phyloP scores from a whole-genome alignment of 2,329 filamentous ascomycete genomes.

The Sporothrix brasiliensis region DNA sequence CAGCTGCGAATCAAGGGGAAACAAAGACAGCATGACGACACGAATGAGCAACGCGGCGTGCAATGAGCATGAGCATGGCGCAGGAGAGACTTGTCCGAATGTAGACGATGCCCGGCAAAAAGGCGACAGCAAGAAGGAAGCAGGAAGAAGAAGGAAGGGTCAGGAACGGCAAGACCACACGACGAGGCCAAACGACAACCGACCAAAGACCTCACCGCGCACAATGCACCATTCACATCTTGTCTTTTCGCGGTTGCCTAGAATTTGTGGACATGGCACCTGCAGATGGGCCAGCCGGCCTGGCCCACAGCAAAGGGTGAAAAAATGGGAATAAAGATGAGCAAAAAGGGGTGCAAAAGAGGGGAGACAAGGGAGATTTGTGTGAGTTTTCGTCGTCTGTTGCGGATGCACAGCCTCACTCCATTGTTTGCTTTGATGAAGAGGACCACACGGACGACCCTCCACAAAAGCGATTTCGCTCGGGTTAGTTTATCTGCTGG shows the following conservation, averaged over 20 bases:
- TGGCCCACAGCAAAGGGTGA: neutral
- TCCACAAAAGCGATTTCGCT: conserved; percentile 9
- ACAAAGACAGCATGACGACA: neutral
- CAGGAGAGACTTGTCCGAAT: conserved; percentile 16
- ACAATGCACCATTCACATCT: conserved; percentile 13
- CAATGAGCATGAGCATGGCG: conserved; percentile 11
- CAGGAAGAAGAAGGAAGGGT: neutral
- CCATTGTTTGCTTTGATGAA: conserved; percentile 19
- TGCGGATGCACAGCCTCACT: conserved; percentile 25
- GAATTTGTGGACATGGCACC: conserved; percentile 23
- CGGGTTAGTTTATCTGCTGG: conserved; percentile 11
- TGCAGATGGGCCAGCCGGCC: conserved; percentile 7
- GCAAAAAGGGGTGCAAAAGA: neutral
- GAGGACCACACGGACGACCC: conserved; percentile 10
- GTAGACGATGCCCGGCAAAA: neutral
- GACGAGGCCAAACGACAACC: conserved; percentile 3
- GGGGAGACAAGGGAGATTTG: conserved; percentile 12
- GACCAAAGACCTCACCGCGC: neutral
- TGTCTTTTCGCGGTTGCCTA: conserved; percentile 22
- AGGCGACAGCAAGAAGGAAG: conserved; percentile 21
- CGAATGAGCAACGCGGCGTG: conserved; percentile 13
- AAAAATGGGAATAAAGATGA: neutral
- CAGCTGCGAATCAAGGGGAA: neutral
- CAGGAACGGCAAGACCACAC: neutral
- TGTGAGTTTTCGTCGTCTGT: conserved; percentile 17